These are phyloP conservation scores for Alternaria incomplexa DNA, from an alignment of 2,329 filamentous ascomycete genomes.

Conservation along the genomic window DNA sequence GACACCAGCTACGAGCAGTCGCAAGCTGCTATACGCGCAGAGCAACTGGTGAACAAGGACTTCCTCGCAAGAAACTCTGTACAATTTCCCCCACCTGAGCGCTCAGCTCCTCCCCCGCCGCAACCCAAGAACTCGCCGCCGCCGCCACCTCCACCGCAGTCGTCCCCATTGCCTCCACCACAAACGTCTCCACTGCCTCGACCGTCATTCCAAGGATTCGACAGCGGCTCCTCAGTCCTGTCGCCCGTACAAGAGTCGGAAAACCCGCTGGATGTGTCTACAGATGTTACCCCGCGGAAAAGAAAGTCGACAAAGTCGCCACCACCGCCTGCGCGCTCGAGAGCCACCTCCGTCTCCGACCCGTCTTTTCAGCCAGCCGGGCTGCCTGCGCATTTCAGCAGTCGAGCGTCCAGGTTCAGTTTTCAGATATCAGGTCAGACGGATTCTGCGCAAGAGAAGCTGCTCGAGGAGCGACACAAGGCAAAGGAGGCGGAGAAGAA, in stretches of 20 bases:
- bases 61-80: conserved; percentile 54
- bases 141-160: conserved; percentile 6
- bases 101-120: conserved; percentile 22
- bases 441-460: conserved; percentile 69
- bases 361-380: conserved; percentile 45
- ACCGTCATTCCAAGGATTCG: conserved; percentile 24
- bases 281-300: conserved; percentile 38
- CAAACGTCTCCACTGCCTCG: conserved; percentile 15
- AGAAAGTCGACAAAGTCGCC: conserved; percentile 46
- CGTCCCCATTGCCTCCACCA: conserved; percentile 13
- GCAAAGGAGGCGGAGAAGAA: conserved; percentile 68
- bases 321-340: conserved; percentile 42
- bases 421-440: conserved; percentile 79
- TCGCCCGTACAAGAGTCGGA: conserved; percentile 45
- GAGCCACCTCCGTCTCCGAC: conserved; percentile 47
- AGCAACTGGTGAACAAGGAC: conserved; percentile 55
- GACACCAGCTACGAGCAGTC: conserved; percentile 50
- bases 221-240: conserved; percentile 33
- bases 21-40: conserved; percentile 54
- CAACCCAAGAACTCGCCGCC: conserved; percentile 24
- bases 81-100: conserved; percentile 36
- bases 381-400: conserved; percentile 56
- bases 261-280: conserved; percentile 30
- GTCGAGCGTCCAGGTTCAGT: conserved; percentile 79
- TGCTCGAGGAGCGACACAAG: conserved; percentile 74